These are phyloP conservation scores for Umbilicus rupestris DNA, from an alignment of 164 flowering plant species.

Conservation along the genomic window DNA sequence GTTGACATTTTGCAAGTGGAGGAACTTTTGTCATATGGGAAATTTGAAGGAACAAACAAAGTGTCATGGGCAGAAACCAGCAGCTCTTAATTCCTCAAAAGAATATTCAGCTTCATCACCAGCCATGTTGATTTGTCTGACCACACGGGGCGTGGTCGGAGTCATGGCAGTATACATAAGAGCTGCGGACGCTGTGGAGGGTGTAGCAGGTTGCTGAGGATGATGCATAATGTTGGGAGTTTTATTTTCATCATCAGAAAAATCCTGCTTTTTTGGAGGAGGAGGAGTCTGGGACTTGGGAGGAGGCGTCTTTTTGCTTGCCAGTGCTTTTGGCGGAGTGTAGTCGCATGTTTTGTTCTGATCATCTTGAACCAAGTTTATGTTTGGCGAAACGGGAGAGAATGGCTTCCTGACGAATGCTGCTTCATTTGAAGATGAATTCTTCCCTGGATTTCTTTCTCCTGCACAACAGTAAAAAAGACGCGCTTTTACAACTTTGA, in stretches of 20 bases:
- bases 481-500: neutral
- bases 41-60: neutral
- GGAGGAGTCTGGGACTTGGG: conserved; percentile 9
- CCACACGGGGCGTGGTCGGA: conserved; percentile 16
- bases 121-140: conserved; percentile 3
- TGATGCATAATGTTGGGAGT: conserved; percentile 23
- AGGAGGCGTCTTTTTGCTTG: conserved; percentile 19
- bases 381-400: conserved; percentile 22
- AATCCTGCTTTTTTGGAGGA: neutral
- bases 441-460: conserved; percentile 17
- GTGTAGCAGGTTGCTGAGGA: conserved; percentile 23
- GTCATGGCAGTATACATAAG: conserved; percentile 27
- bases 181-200: conserved; percentile 19
- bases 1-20: too few species aligned
- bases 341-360: conserved; percentile 1
- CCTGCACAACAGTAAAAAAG: conserved; percentile 15
- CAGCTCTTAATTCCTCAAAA: neutral
- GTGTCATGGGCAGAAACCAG: neutral
- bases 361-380: conserved; percentile 13
- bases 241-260: conserved; percentile 17
- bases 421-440: conserved; percentile 10
- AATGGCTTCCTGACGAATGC: conserved; percentile 26
- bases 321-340: neutral
- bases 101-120: neutral
- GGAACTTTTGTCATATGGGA: too few species aligned